Base-by-base conservation (phyloP, 2,329 filamentous ascomycete species). In the Ophiostoma sp. region DNA sequence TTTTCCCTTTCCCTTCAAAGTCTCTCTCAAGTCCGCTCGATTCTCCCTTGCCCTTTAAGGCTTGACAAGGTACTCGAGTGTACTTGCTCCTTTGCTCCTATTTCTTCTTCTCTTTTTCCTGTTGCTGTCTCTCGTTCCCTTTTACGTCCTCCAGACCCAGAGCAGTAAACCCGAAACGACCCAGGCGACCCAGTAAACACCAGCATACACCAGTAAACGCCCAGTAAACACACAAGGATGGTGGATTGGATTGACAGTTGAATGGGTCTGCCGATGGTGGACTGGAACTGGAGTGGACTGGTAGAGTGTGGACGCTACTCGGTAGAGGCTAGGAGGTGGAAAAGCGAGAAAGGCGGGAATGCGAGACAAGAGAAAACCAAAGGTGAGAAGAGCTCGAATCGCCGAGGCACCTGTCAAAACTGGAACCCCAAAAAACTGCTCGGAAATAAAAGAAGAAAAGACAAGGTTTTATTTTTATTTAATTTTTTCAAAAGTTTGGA, bases 241-340 rank as follows among this genome's bases (percentile, higher is more conserved):
- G 57, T 60, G 27, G 27, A 62, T 33, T 33, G 57, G 27, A 33
- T 62, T 62, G 15, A 27, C 57, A 62, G 27, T 62, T 35, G 57
- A 33, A 62, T 62, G 57, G 57, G 57, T 62, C 57, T 62, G 57
- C 57, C 57, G 57, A 62, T 62, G 27, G 57, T 62, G 57, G 27
- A 33, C 57, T 62, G n/a, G 52, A 52, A n/a, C 17, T 20, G n/a
- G 44, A n/a, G 48, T 52, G 48, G 48, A 23, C 48, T 23, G 17
- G 17, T 20, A 52, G 17, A 20, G 52, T 20, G n/a, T 57, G 52
- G 52, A 27, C 52, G 52, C 52, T 57, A 41, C 39, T 41, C 39
- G 39, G 39, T 41, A 57, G 57, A 62, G 57, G 27, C 54, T 60
- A 62, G 27, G 27, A 62, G 57, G 5, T 10, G 52, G 57, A 33